A percentile compares a stretch with the other conserved stretches of the same genome.
Conservation (phyloP, 345 rosid genomes). For the Bretschneidera sinensis region DNA sequence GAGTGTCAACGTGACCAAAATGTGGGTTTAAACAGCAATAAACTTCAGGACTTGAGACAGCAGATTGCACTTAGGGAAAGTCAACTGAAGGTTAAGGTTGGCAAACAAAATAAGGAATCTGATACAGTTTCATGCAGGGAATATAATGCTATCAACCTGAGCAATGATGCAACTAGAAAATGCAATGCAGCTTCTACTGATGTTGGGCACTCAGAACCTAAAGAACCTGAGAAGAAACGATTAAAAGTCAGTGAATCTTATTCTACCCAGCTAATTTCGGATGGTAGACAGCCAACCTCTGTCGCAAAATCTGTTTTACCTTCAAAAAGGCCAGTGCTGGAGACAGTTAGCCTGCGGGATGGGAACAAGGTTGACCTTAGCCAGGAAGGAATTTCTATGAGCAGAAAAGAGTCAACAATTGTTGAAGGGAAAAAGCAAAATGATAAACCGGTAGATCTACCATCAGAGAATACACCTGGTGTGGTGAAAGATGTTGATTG, state of each 20-base stretch:
- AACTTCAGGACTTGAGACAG: slow-evolving; percentile 81
- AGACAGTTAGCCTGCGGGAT: slow-evolving; percentile 18
- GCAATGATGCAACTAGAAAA: slow-evolving; percentile 34
- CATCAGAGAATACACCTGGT: slow-evolving; percentile 26
- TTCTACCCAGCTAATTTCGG: slow-evolving; percentile 32
- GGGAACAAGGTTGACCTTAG: slow-evolving; percentile 20
- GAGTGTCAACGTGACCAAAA: slow-evolving; percentile 41
- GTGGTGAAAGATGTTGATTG: slow-evolving; percentile 26
- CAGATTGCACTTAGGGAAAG: slow-evolving; percentile 88
- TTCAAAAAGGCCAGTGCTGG: slow-evolving; percentile 27
- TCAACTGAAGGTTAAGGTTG: slow-evolving; percentile 68
- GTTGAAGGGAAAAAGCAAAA: slow-evolving; percentile 33
- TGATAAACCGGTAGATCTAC: slow-evolving; percentile 28
- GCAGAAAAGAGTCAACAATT: slow-evolving; percentile 30
- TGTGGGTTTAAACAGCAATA: slow-evolving; percentile 33
- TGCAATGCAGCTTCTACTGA: slow-evolving; percentile 30
- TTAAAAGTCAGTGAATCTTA: slow-evolving; percentile 35
- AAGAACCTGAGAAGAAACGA: slow-evolving; percentile 69
- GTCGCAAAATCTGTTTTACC: slow-evolving; percentile 26
- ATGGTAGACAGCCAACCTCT: slow-evolving; percentile 22
- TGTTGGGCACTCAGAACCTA: slow-evolving; percentile 31
- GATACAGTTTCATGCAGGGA: slow-evolving; percentile 26
- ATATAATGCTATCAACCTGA: slow-evolving; percentile 18
- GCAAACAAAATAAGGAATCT: slow-evolving; percentile 53
- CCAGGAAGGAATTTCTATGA: slow-evolving; percentile 25